A percentile compares a stretch with the other conserved stretches of the same genome.
Evolutionary conservation across 2,329 filamentous ascomycete species (phyloP).

Genomic region (Corinectria fuckeliana): DNA sequence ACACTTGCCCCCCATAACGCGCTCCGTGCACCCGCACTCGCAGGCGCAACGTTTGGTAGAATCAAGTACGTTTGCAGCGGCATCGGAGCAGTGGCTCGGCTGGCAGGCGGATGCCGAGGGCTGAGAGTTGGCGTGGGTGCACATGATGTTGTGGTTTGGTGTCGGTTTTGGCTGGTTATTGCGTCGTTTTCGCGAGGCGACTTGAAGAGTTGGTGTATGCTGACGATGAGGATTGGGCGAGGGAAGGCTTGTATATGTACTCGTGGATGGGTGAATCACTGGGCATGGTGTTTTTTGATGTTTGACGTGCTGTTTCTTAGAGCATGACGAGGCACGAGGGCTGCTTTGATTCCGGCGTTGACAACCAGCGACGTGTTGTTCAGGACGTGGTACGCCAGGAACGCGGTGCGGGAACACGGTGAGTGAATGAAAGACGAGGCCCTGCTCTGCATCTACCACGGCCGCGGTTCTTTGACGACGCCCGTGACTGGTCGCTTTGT

Average conservation of each 20-base stretch:
- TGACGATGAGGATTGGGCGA: no score
- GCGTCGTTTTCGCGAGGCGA: not conserved
- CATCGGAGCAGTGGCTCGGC: not conserved
- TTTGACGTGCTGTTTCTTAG: not conserved
- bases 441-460: not conserved
- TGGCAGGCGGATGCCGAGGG: not conserved
- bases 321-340: not conserved
- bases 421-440: not conserved
- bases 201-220: no score
- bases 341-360: not conserved
- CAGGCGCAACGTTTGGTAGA: conserved; percentile 7
- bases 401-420: not conserved
- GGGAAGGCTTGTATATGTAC: not conserved
- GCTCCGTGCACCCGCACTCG: conserved; percentile 16
- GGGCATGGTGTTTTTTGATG: not conserved
- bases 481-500: not conserved
- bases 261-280: not conserved
- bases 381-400: no score
- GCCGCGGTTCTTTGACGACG: not conserved
- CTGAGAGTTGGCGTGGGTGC: not conserved
- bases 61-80: not conserved
- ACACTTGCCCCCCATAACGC: not conserved
- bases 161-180: not conserved
- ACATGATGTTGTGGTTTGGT: not conserved
- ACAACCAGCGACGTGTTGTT: not conserved